A percentile compares a stretch with the other conserved stretches of the same genome.
These are phyloP conservation scores for Torulaspora gathmanii DNA, from an alignment of 805 yeast genomes.

Conservation along the genomic window DNA sequence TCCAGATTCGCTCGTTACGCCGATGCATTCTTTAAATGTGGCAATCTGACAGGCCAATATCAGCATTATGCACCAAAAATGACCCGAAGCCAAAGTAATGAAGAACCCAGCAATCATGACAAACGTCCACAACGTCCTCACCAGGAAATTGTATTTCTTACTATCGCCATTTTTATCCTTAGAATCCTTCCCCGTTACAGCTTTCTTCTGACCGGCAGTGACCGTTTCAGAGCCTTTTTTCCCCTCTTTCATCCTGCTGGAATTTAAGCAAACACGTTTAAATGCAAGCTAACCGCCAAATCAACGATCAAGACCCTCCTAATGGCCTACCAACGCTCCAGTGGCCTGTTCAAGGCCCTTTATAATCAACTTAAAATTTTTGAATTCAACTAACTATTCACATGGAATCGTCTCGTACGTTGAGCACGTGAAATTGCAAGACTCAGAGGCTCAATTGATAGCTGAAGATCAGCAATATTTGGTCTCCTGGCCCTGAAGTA, in stretches of 20 bases:
- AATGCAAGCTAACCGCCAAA: background rate
- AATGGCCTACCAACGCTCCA: background rate
- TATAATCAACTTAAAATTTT: conserved; percentile 2
- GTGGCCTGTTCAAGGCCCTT: background rate
- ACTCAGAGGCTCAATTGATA: no score
- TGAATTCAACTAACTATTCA: conserved; percentile 1
- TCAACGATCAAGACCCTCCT: background rate
- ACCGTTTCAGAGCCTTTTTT: background rate
- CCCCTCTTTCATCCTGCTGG: conserved; percentile 3
- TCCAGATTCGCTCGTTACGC: conserved; percentile 74
- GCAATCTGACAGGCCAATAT: conserved; percentile 72
- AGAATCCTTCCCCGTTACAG: background rate
- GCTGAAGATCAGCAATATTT: background rate
- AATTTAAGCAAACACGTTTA: background rate
- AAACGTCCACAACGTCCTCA: conserved; percentile 88
- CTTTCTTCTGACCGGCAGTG: background rate
- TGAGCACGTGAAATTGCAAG: no score
- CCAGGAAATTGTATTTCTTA: conserved; percentile 48
- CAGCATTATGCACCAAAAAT: conserved; percentile 67
- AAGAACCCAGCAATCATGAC: conserved; percentile 81
- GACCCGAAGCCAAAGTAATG: conserved; percentile 73
- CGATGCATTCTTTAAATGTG: conserved; percentile 87
- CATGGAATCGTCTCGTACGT: conserved; percentile 8
- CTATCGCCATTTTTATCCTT: conserved; percentile 16
- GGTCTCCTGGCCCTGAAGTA: background rate